Conservation (phyloP, 768 basidiomycete genomes). For the Hericium coralloides region DNA sequence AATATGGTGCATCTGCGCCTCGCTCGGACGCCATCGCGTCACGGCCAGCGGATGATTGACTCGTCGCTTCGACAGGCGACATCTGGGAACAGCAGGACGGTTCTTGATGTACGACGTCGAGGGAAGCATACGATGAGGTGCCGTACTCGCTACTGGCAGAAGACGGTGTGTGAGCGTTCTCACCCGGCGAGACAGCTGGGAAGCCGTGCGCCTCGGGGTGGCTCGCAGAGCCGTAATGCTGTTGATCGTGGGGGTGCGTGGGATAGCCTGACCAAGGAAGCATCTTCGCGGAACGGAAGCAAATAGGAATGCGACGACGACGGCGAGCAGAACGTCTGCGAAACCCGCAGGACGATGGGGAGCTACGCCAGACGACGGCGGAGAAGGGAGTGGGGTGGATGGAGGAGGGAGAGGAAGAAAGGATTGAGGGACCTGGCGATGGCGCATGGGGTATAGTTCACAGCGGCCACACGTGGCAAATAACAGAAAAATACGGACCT, state of each 20-base stretch:
- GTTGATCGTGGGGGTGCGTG: neutral
- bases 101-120: neutral
- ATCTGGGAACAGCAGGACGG: neutral
- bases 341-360: neutral
- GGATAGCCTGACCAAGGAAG: neutral
- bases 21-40: neutral
- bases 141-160: no score
- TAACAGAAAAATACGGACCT: neutral
- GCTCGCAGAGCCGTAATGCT: neutral
- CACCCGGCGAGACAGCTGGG: neutral
- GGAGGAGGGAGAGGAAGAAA: neutral
- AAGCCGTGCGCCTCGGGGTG: neutral
- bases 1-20: neutral
- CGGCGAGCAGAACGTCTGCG: neutral
- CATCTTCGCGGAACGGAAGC: neutral
- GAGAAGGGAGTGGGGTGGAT: neutral
- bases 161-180: neutral
- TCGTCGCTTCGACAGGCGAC: neutral
- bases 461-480: neutral
- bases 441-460: neutral
- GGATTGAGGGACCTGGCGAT: neutral
- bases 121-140: neutral
- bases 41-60: no score
- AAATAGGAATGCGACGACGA: neutral
- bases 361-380: neutral